phyloP scores from a whole-genome alignment of 108 stramenopile species.

The Pseudonitzschia delicatissima region DNA sequence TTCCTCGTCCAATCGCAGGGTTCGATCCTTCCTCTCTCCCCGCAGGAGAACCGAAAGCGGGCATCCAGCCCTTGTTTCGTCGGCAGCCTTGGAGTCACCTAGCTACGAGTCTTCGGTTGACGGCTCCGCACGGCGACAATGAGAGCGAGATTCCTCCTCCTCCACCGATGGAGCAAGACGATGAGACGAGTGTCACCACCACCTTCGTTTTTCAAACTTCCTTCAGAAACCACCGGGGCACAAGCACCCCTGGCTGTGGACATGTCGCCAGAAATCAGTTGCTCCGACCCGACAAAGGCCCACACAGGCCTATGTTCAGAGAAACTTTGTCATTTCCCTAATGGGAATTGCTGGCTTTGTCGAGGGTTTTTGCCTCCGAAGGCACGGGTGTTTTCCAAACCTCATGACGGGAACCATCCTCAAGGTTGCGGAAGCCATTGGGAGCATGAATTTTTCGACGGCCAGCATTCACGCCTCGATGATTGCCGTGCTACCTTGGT shows the following conservation, averaged over 20 bases:
- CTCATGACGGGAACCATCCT: slow-evolving; percentile 42
- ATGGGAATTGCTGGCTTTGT: slow-evolving; percentile 24
- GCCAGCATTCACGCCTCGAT: not conserved
- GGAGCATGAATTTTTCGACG: not conserved
- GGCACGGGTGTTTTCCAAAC: slow-evolving; percentile 26
- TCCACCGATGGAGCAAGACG: no score
- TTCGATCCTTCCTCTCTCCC: no score
- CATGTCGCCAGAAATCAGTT: not conserved
- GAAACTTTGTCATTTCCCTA: not conserved
- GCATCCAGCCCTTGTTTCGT: no score
- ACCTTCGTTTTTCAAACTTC: not conserved
- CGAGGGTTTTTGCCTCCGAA: slow-evolving; percentile 29
- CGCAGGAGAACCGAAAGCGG: no score
- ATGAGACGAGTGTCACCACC: slow-evolving; percentile 1
- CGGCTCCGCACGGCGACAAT: no score
- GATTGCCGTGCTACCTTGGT: slow-evolving; percentile 3
- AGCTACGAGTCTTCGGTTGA: no score
- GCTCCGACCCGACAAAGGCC: not conserved
- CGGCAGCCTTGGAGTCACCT: no score
- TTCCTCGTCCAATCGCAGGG: no score
- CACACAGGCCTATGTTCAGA: not conserved
- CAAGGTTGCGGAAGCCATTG: slow-evolving; percentile 13
- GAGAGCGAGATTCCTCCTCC: no score
- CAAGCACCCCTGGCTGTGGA: not conserved
- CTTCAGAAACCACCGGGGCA: not conserved